Evolutionary conservation across 148 eudicot genomes (phyloP).

Genomic region (Camellia japonica): DNA sequence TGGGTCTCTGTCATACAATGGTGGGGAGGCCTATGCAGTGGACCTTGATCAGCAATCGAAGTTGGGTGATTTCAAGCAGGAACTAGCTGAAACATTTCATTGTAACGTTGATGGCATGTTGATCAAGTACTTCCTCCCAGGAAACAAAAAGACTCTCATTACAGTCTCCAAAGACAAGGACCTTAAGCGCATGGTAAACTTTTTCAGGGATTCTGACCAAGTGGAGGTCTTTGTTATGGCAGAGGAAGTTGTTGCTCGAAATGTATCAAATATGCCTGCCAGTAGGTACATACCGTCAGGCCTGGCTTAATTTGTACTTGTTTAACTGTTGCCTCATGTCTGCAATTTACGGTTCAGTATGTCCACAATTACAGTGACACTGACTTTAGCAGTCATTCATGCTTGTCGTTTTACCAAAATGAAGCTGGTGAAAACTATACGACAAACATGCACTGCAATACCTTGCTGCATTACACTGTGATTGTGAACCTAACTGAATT

Average conservation of each 20-base stretch:
- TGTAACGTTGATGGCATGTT: constrained; percentile 38
- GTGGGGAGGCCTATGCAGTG: constrained; percentile 83
- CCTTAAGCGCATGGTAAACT: constrained; percentile 70
- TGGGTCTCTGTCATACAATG: constrained; percentile 56
- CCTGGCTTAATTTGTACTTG: not conserved
- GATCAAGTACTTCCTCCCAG: constrained; percentile 76
- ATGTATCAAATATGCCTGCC: constrained; percentile 43
- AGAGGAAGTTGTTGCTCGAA: constrained; percentile 42
- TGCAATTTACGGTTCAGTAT: constrained; percentile 8
- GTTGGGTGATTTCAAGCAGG: constrained; percentile 58
- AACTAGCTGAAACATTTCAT: constrained; percentile 63
- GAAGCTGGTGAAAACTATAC: not conserved
- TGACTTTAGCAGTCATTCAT: not conserved
- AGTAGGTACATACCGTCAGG: constrained; percentile 44
- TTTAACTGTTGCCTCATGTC: not conserved
- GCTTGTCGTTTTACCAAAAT: not conserved
- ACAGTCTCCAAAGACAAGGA: constrained; percentile 74
- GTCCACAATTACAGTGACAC: constrained; percentile 1
- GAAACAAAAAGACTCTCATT: constrained; percentile 68
- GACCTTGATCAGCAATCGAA: constrained; percentile 54
- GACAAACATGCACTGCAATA: not conserved
- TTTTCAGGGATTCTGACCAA: constrained; percentile 48
- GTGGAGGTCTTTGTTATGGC: constrained; percentile 58
- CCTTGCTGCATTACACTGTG: not conserved
- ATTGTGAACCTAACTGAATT: constrained; percentile 8